Conservation (phyloP, 1,139 yeast species). For the Geotrichum histeridarum region DNA sequence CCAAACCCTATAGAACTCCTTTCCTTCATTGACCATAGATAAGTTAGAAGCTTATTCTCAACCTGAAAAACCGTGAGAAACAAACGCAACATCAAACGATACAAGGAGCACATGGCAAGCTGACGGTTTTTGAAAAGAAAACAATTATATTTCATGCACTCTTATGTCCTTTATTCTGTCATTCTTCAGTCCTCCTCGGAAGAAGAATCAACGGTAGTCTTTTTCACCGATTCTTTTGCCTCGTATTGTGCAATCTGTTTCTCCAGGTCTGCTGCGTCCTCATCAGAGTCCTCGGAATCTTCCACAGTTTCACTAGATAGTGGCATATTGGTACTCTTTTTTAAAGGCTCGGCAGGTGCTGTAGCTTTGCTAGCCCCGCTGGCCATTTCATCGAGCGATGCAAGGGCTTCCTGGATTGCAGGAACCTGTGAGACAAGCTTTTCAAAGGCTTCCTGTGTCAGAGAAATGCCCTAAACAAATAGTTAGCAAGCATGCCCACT, state of each 20-base stretch:
- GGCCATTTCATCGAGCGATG: constrained; percentile 23
- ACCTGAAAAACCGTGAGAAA: too few relatives aligned
- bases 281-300: constrained; percentile 17
- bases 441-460: constrained; percentile 67
- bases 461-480: constrained; percentile 55
- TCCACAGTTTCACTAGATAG: constrained; percentile 14
- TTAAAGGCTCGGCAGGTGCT: constrained; percentile 1
- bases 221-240: constrained; percentile 2
- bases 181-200: constrained; percentile 7
- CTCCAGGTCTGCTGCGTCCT: constrained; percentile 14
- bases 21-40: too few relatives aligned
- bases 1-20: too few relatives aligned
- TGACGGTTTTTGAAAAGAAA: too few relatives aligned
- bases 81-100: too few relatives aligned
- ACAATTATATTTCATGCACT: too few relatives aligned
- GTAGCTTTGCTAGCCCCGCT: background rate
- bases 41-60: too few relatives aligned
- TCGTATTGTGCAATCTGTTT: constrained; percentile 15
- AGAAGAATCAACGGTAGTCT: constrained; percentile 2
- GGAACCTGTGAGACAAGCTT: constrained; percentile 49
- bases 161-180: too few relatives aligned
- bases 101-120: too few relatives aligned
- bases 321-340: background rate
- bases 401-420: constrained; percentile 59
- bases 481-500: background rate